Percentiles rank a stretch among this genome's conserved stretches.
Evolutionary conservation across 2,329 filamentous ascomycete genomes (phyloP).

Genomic region (Rhinocladiella mackenziei): DNA sequence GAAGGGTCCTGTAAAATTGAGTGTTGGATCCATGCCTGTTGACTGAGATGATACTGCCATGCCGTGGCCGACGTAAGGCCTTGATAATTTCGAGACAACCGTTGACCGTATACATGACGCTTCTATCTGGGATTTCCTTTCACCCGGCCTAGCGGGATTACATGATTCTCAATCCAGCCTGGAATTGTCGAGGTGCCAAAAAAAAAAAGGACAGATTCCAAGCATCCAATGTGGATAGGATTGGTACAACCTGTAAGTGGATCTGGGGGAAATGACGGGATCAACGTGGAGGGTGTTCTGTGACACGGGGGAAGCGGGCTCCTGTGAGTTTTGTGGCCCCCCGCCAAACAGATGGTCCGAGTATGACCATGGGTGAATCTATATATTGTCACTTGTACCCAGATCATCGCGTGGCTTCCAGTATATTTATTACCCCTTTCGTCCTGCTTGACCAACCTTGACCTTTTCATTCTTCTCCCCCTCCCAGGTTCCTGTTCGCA

Average conservation of each 20-base stretch:
- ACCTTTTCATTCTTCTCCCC: not conserved
- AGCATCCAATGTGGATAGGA: too few relatives aligned
- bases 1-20: too few relatives aligned
- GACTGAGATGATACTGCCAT: not conserved
- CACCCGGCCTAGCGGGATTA: not conserved
- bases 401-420: not conserved
- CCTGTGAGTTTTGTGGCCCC: not conserved
- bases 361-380: constrained; percentile 7
- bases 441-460: constrained; percentile 2
- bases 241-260: constrained; percentile 1
- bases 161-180: not conserved
- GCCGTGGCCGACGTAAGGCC: not conserved
- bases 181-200: too few relatives aligned
- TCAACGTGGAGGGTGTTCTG: constrained; percentile 11
- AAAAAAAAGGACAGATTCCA: too few relatives aligned
- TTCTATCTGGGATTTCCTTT: constrained; percentile 1
- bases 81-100: not conserved
- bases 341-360: constrained; percentile 10
- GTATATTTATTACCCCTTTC: not conserved
- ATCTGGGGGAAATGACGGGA: constrained; percentile 17
- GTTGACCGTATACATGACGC: not conserved
- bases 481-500: too few relatives aligned
- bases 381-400: constrained; percentile 17
- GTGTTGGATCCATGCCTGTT: not conserved
- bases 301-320: constrained; percentile 13